Evolutionary conservation across 176 grass and related monocot species (phyloP).

Genomic region (Triticum monococcum): DNA sequence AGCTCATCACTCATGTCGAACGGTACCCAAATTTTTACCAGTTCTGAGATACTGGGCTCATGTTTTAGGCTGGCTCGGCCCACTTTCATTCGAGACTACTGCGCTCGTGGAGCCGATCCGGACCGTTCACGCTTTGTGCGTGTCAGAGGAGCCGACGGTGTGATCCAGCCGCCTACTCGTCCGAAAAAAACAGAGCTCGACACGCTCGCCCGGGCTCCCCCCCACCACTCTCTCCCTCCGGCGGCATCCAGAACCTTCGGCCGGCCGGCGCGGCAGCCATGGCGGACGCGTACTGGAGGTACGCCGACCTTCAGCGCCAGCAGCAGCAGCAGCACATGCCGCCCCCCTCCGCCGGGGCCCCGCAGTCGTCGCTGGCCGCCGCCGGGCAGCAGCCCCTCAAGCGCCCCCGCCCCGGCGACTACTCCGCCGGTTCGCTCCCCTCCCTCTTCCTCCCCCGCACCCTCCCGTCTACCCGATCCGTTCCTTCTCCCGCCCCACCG

Average conservation of each 20-base stretch:
- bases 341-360: not conserved
- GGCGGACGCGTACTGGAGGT: constrained; percentile 79
- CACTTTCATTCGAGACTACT: too few species aligned
- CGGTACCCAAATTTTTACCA: too few species aligned
- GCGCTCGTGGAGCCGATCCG: not conserved
- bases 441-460: too few species aligned
- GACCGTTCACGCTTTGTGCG: not conserved
- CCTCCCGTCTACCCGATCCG: not conserved
- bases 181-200: not conserved
- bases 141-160: not conserved
- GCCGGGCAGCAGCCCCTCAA: constrained; percentile 36
- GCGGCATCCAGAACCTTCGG: not conserved
- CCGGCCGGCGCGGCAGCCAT: constrained; percentile 10
- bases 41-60: too few species aligned
- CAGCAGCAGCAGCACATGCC: not conserved
- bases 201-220: not conserved
- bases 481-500: not conserved
- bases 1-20: too few species aligned
- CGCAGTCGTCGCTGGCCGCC: not conserved
- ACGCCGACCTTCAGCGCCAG: constrained; percentile 43
- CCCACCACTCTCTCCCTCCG: not conserved
- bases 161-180: not conserved
- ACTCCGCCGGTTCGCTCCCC: constrained; percentile 40
- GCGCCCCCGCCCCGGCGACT: constrained; percentile 53
- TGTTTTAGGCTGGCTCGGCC: too few species aligned